A percentile compares a stretch with the other conserved stretches of the same genome.
Evolutionary conservation across 164 flowering plant species (phyloP).

Genomic region (Nymphaea colorata): DNA sequence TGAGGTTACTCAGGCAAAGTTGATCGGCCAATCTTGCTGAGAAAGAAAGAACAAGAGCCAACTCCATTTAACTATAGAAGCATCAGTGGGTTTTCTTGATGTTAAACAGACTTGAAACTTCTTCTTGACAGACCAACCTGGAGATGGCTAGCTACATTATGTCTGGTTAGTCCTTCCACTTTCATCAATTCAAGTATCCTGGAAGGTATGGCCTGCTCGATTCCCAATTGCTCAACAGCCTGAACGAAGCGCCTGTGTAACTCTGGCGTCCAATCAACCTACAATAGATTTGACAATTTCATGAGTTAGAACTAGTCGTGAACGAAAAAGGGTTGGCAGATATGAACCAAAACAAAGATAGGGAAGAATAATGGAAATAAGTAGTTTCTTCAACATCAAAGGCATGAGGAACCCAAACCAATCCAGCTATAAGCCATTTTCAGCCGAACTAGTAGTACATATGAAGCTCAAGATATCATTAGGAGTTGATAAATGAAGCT

Average conservation of each 20-base stretch:
- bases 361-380: no score
- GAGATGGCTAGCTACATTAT: constrained; percentile 85
- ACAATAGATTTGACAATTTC: constrained; percentile 1
- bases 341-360: no score
- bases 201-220: constrained; percentile 84
- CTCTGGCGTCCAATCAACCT: constrained; percentile 92
- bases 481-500: no score
- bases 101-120: neutral
- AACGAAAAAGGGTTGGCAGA: no score
- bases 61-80: neutral
- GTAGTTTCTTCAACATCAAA: no score
- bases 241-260: constrained; percentile 69
- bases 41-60: no score
- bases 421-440: no score
- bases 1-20: neutral
- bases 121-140: constrained; percentile 36
- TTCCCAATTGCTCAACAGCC: constrained; percentile 72
- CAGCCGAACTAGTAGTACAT: no score
- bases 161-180: constrained; percentile 74
- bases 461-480: no score
- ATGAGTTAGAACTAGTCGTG: no score
- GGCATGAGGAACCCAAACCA: no score
- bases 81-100: neutral
- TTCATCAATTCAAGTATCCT: constrained; percentile 73
- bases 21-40: neutral